These are phyloP conservation scores for Rhizopogon vinicolor DNA, from an alignment of 768 basidiomycete genomes.

Conservation along the genomic window DNA sequence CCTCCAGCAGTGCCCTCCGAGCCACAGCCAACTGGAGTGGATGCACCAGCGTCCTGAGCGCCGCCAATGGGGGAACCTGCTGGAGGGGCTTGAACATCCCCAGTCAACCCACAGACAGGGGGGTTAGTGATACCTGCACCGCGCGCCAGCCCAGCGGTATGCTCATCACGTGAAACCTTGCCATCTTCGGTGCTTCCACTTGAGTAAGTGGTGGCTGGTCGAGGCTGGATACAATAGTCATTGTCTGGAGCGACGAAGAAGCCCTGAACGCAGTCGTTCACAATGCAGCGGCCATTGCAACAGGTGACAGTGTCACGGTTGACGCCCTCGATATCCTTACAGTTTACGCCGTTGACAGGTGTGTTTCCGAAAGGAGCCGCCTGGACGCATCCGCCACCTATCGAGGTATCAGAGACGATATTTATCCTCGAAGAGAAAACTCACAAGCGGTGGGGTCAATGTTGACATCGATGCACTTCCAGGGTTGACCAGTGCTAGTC, in stretches of 20 bases:
- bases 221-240: slow-evolving; percentile 10
- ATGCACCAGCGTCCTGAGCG: too few species aligned
- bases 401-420: neutral
- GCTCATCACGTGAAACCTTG: neutral
- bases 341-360: slow-evolving; percentile 23
- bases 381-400: slow-evolving; percentile 33
- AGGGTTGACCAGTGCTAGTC: slow-evolving; percentile 13
- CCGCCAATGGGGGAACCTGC: too few species aligned
- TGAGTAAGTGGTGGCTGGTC: neutral
- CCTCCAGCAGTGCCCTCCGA: too few species aligned
- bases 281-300: slow-evolving; percentile 18
- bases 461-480: slow-evolving; percentile 26
- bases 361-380: slow-evolving; percentile 14
- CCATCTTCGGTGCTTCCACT: neutral
- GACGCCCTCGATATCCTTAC: slow-evolving; percentile 25
- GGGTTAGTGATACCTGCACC: too few species aligned
- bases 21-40: too few species aligned
- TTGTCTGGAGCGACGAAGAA: slow-evolving; percentile 8
- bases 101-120: too few species aligned
- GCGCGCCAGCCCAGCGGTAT: neutral
- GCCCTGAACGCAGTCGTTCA: slow-evolving; percentile 21
- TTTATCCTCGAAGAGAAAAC: slow-evolving; percentile 7
- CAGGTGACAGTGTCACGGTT: slow-evolving; percentile 20
- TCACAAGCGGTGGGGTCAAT: slow-evolving; percentile 26
- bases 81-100: too few species aligned